A percentile compares a stretch with the other conserved stretches of the same genome.
These are phyloP conservation scores for Marchantia paleacea DNA, from an alignment of 225 moss, liverwort and hornwort species.

Conservation along the genomic window DNA sequence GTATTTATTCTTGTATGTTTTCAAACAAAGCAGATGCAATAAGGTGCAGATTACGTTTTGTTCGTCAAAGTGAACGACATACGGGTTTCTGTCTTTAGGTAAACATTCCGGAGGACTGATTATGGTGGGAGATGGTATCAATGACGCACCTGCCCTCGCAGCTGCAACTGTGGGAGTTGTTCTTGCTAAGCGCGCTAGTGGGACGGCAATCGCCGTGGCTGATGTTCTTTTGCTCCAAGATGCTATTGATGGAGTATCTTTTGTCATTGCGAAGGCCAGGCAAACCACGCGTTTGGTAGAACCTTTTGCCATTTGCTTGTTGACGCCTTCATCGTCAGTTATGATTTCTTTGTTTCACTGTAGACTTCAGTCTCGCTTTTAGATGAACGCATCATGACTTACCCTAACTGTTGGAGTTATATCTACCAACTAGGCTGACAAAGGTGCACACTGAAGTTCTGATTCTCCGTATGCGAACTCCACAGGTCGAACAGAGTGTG, in stretches of 20 bases:
- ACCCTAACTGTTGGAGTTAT: background rate
- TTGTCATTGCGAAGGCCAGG: constrained; percentile 90
- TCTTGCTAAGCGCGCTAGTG: constrained; percentile 94
- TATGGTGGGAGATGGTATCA: constrained; percentile 99
- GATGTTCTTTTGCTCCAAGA: constrained; percentile 93
- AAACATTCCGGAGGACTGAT: constrained; percentile 61
- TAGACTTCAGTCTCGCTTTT: background rate
- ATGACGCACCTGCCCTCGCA: constrained; percentile 94
- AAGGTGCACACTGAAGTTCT: background rate
- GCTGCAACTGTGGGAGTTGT: constrained; percentile 97
- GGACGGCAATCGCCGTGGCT: constrained; percentile 94
- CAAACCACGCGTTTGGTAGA: constrained; percentile 89
- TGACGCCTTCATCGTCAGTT: background rate
- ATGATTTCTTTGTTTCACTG: background rate
- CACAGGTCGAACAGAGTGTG: constrained; percentile 97
- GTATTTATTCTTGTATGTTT: too few relatives aligned
- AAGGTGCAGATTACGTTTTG: too few relatives aligned
- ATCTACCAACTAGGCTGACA: background rate
- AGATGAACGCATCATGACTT: background rate
- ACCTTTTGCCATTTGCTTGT: background rate
- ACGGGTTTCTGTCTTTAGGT: background rate
- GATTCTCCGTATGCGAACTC: background rate
- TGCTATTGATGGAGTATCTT: constrained; percentile 86
- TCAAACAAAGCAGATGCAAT: too few relatives aligned
- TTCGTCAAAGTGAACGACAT: background rate